phyloP scores from a whole-genome alignment of 2,329 filamentous ascomycete genomes.

The Nemania sp. region DNA sequence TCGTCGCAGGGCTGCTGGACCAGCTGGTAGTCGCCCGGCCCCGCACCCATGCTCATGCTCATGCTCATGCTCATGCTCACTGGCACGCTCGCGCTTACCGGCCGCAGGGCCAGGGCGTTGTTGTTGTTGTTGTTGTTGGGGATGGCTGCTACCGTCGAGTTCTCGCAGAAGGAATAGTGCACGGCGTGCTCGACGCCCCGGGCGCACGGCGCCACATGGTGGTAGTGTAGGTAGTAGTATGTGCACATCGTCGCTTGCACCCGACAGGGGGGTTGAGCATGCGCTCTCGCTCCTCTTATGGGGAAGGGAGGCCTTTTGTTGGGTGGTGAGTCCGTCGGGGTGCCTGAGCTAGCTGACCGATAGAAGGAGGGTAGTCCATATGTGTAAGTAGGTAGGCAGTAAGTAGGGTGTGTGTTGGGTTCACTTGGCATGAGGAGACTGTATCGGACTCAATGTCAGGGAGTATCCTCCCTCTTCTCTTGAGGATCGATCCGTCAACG shows the following conservation, averaged over 20 bases:
- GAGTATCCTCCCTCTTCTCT: background rate
- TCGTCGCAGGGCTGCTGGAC: conserved; percentile 39
- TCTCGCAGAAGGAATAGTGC: conserved; percentile 51
- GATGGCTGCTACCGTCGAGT: conserved; percentile 39
- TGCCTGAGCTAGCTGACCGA: background rate
- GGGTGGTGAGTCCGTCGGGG: background rate
- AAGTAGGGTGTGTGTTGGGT: background rate
- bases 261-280: background rate
- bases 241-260: conserved; percentile 49
- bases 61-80: too few species aligned
- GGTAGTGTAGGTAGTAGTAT: conserved; percentile 56
- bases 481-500: background rate
- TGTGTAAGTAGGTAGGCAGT: background rate
- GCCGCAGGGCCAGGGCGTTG: too few species aligned
- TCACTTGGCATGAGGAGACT: background rate
- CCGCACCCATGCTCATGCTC: background rate
- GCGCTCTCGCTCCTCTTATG: background rate
- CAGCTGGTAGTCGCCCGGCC: background rate
- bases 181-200: conserved; percentile 47
- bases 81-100: background rate
- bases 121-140: too few species aligned
- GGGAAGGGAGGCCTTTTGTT: background rate
- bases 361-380: background rate
- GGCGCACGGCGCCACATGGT: conserved; percentile 51
- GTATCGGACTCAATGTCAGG: background rate